Conservation (phyloP, 306 rosid genomes). For the Purshia tridentata region DNA sequence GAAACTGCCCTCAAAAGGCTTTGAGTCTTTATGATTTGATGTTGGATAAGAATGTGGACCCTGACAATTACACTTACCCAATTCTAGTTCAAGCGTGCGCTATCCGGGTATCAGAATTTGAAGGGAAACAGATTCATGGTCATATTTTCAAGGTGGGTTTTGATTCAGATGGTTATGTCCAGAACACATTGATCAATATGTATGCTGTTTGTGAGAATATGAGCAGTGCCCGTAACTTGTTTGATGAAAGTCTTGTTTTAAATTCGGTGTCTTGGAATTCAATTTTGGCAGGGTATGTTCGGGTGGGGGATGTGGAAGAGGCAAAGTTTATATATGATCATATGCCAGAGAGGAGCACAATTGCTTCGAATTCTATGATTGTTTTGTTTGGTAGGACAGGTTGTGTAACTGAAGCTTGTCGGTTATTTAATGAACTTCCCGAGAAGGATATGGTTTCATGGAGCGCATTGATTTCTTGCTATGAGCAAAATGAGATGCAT, state of each 20-base stretch:
- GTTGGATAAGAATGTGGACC: constrained; percentile 26
- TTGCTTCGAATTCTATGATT: constrained; percentile 78
- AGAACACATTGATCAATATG: constrained; percentile 65
- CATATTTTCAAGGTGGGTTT: constrained; percentile 63
- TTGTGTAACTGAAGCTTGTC: constrained; percentile 41
- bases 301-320: constrained; percentile 40
- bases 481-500: constrained; percentile 58
- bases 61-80: constrained; percentile 64
- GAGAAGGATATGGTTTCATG: constrained; percentile 70
- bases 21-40: constrained; percentile 37
- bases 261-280: constrained; percentile 85
- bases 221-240: constrained; percentile 54
- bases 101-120: constrained; percentile 40
- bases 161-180: constrained; percentile 52
- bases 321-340: constrained; percentile 37
- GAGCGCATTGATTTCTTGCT: constrained; percentile 81
- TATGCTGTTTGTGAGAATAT: constrained; percentile 61
- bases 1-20: constrained; percentile 44
- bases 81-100: constrained; percentile 64
- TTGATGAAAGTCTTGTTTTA: constrained; percentile 63
- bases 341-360: constrained; percentile 58
- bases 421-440: constrained; percentile 45
- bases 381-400: constrained; percentile 56
- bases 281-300: constrained; percentile 66
- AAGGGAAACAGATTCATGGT: constrained; percentile 56